Evolutionary conservation across 108 stramenopile species (phyloP).

Genomic region (Nannochloropsis gaditana): DNA sequence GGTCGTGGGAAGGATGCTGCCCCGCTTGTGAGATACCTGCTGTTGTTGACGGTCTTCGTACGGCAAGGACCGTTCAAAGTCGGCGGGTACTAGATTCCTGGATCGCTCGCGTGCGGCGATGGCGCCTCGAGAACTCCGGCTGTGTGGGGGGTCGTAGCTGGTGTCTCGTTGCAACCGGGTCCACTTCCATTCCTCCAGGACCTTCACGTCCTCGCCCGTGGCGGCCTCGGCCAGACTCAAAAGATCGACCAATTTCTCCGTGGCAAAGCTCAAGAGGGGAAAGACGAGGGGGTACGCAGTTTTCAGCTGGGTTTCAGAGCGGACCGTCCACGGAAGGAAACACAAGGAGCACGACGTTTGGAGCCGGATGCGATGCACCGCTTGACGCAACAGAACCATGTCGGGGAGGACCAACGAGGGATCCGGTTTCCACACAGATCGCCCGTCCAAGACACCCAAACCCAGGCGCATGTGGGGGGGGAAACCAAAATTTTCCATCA

Average conservation of each 20-base stretch:
- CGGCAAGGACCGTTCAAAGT: neutral
- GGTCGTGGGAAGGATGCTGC: conserved; percentile 58
- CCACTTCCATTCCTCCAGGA: conserved; percentile 1
- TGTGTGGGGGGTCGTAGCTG: neutral
- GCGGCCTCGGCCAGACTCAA: conserved; percentile 36
- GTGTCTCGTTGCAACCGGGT: conserved; percentile 3
- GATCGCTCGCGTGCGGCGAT: neutral
- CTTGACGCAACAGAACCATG: neutral
- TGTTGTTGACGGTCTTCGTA: neutral
- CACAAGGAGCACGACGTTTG: conserved; percentile 58
- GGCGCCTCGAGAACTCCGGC: neutral
- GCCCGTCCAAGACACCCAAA: conserved; percentile 59
- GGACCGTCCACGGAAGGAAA: conserved; percentile 55
- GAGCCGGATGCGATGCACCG: neutral
- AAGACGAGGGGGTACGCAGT: conserved; percentile 36
- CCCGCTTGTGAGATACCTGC: neutral
- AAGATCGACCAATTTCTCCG: conserved; percentile 59
- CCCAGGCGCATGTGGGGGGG: conserved; percentile 54
- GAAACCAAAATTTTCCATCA: conserved; percentile 54
- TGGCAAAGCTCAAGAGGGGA: conserved; percentile 55
- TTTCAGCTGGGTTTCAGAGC: conserved; percentile 46
- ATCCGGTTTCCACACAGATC: conserved; percentile 58
- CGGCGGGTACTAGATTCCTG: neutral
- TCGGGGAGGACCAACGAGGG: conserved; percentile 32
- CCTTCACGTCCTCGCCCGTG: neutral